These are phyloP conservation scores for Leccinum rimulosum DNA, from an alignment of 768 basidiomycete genomes.

Conservation along the genomic window DNA sequence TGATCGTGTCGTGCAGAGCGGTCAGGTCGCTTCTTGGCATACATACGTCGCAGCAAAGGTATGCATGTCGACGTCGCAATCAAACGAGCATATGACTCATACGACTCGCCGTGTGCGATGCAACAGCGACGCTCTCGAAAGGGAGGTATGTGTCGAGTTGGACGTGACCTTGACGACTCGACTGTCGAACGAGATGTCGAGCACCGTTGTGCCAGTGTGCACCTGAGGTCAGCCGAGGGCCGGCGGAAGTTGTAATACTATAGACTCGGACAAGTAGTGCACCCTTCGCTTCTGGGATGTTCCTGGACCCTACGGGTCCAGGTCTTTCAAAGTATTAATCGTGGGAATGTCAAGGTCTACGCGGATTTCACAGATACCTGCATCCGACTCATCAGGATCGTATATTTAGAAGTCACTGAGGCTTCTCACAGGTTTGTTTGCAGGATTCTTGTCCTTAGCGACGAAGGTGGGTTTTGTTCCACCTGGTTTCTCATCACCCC, in stretches of 20 bases:
- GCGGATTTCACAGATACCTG: too few species aligned
- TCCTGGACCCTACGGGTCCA: too few species aligned
- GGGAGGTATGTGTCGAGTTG: not conserved
- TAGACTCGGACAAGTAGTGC: too few species aligned
- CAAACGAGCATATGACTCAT: not conserved
- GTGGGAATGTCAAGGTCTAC: too few species aligned
- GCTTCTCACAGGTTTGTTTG: too few species aligned
- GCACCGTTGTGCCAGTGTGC: not conserved
- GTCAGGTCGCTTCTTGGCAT: constrained; percentile 18
- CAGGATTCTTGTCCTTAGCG: too few species aligned
- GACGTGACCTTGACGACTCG: not conserved
- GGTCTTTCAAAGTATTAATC: too few species aligned
- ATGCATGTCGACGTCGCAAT: not conserved
- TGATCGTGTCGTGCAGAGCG: constrained; percentile 16
- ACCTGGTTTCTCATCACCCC: too few species aligned
- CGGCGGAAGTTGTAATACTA: not conserved
- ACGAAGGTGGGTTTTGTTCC: too few species aligned
- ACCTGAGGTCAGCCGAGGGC: not conserved
- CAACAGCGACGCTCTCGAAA: not conserved
- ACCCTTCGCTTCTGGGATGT: too few species aligned
- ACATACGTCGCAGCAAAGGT: not conserved
- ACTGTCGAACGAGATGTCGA: not conserved
- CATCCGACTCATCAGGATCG: too few species aligned
- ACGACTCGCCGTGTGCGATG: not conserved
- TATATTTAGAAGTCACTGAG: too few species aligned